Evolutionary conservation across 2,329 filamentous ascomycete species (phyloP), one percentile per base, ranked within the genome.

Genomic region (Colletotrichum graminicola): DNA sequence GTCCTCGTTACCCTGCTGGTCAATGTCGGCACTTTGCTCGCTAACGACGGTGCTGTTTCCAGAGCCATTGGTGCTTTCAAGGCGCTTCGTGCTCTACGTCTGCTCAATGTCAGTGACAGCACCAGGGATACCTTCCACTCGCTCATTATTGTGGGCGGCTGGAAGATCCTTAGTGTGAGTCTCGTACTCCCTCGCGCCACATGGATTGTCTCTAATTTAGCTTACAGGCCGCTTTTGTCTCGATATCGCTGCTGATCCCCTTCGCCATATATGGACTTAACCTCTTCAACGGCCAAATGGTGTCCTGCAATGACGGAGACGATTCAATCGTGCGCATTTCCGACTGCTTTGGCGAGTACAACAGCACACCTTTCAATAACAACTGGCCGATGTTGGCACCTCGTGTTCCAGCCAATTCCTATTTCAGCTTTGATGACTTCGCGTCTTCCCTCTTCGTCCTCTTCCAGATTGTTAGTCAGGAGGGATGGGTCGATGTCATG

Each of bases 401-500:
- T 7, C 90, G 96, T 66, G 90, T 92, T 57, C 94, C 92, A 14
- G 82, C 89, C 1, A 98, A 99, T 76, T 90, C 92, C 0, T 97
- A 90, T 78, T 98, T 92, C 82, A 92, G 92, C 79, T 99, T 99
- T 78, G 96, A 99, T 80, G 93, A 97, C 78, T 99, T 99, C 77
- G 93, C 92, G n/a, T 89, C 93, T 65, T 93, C 95, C 0, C 86
- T 99, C 43, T 98, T 98, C 84, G 97, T 97, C 73, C 92, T 99
- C 71, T 99, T 98, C 84, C 95, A 98, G 80, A 98, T 99, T 81
- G 95, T 98, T 52, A 98, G 95, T 63, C 96, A 99, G 81, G 97
- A 99, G 85, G 96, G 96, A 43, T 99, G 97, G 96, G 91, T 91
- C 14, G 94, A 97, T 79, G 94, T 97, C n/a, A 93, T 96, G 79